Evolutionary conservation across 148 eudicot genomes (phyloP), one percentile per base, ranked within the genome.

Genomic region (Simmondsia chinensis): DNA sequence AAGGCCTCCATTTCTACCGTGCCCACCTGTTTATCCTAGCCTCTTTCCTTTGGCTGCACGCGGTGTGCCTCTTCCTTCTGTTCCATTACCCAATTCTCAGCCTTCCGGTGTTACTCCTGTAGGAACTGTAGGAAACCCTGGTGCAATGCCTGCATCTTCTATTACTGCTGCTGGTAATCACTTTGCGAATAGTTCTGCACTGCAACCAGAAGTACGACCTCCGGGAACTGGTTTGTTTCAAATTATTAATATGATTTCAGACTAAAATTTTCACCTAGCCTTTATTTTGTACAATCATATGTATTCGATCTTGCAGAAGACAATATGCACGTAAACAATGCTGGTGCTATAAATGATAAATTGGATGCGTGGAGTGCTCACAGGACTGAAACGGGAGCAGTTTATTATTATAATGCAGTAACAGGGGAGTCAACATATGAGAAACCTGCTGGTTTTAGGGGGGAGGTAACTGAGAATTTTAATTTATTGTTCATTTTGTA

Each of bases 321-420:
- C 36, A 41, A 36, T 31, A 71, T 76, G 38, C 70, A 53, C 52
- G 60, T 35, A 36, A 69, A 36, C 61, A 52, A 33, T 61, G 59
- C 43, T 43, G 65, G 65, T 39, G 43, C 36, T 36, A 65, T 59
- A 19, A 62, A 46, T 51, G 71, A 83, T 15, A 75, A 69, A 28
- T 26, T 56, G 1, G 86, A 91, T 48, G 77, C 82, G 14, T 93
- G 99, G 99, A 82, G 94, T 33, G 94, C 94, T 16, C 99, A 93
- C 61, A 69, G 82, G 62, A 82, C 83, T 70, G 96, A 77, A 59
- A 35, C 76, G 19, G 99, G 99, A 54, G 67, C 63, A 47, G 67
- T 86, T 18, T 93, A 93, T 73, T 93, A 93, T 63, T 93, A 86
- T 65, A 93, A 86, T 50, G 70, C 96, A 23, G 13, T 82, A 56